Evolutionary conservation across 441 rosid species (phyloP).

Genomic region (Gossypium trilobum): DNA sequence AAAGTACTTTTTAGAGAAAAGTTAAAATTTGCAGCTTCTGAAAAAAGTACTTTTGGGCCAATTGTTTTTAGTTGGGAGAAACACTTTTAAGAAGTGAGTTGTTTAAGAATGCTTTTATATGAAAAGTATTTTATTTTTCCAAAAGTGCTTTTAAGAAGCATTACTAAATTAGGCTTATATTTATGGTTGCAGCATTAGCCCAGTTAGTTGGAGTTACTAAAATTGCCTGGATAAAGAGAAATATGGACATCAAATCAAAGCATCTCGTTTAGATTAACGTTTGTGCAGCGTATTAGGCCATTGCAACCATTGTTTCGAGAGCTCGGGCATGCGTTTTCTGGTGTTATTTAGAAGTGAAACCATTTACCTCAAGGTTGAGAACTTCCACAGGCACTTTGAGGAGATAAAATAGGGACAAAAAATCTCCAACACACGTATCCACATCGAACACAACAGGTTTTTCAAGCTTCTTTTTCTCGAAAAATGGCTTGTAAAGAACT

Average conservation of each 20-base stretch:
- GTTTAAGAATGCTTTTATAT: no score
- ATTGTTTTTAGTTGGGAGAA: no score
- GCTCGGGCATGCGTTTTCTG: not conserved
- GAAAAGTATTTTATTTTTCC: no score
- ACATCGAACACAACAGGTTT: conserved; percentile 75
- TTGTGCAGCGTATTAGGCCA: not conserved
- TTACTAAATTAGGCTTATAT: conserved; percentile 18
- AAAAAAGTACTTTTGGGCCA: no score
- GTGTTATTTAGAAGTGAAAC: not conserved
- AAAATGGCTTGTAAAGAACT: conserved; percentile 44
- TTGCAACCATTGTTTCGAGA: not conserved
- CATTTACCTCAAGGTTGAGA: conserved; percentile 57
- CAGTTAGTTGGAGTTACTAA: conserved; percentile 76
- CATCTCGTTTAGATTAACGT: not conserved
- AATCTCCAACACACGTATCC: conserved; percentile 97
- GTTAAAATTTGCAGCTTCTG: no score
- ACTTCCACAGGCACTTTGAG: conserved; percentile 66
- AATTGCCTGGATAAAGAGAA: conserved; percentile 44
- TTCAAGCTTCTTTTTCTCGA: conserved; percentile 36
- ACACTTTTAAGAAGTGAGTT: no score
- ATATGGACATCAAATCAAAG: not conserved
- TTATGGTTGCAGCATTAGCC: conserved; percentile 90
- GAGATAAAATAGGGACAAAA: conserved; percentile 67
- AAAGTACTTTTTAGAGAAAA: no score
- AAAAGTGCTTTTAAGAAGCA: no score